Evolutionary conservation across 2,329 filamentous ascomycete species (phyloP).

Genomic region (Arthrobotrys iridis): DNA sequence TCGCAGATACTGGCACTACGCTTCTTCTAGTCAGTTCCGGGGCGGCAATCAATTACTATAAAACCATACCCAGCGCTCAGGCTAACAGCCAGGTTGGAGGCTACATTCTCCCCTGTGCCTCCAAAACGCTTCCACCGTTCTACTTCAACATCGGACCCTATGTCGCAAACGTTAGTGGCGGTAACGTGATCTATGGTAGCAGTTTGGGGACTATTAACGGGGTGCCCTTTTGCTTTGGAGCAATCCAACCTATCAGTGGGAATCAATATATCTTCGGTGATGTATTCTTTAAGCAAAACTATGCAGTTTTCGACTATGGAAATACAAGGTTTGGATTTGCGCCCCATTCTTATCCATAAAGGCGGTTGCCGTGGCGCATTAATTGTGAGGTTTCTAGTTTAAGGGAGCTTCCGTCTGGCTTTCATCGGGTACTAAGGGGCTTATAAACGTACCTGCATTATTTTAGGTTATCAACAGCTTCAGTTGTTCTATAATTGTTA

Average conservation of each 20-base stretch:
- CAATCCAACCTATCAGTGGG: conserved; percentile 37
- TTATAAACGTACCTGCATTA: no score
- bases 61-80: conserved; percentile 63
- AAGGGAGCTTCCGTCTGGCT: no score
- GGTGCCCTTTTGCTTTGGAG: conserved; percentile 30
- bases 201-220: conserved; percentile 19
- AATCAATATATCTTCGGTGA: conserved; percentile 79
- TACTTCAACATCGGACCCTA: conserved; percentile 31
- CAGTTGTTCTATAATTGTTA: no score
- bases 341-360: conserved; percentile 22
- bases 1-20: conserved; percentile 72
- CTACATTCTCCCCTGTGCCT: conserved; percentile 30
- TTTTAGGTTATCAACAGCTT: no score
- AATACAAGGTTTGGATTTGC: conserved; percentile 69
- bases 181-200: conserved; percentile 32
- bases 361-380: no score
- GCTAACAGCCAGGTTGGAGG: conserved; percentile 31
- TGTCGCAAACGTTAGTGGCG: conserved; percentile 4
- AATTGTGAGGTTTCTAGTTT: no score
- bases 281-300: conserved; percentile 89
- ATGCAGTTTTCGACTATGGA: conserved; percentile 83
- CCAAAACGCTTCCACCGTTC: conserved; percentile 12
- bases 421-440: no score
- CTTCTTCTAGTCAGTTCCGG: conserved; percentile 70
- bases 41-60: conserved; percentile 67